A percentile compares a stretch with the other conserved stretches of the same genome.
Conservation (phyloP, 441 rosid genomes). For the Bruguiera hainesii region DNA sequence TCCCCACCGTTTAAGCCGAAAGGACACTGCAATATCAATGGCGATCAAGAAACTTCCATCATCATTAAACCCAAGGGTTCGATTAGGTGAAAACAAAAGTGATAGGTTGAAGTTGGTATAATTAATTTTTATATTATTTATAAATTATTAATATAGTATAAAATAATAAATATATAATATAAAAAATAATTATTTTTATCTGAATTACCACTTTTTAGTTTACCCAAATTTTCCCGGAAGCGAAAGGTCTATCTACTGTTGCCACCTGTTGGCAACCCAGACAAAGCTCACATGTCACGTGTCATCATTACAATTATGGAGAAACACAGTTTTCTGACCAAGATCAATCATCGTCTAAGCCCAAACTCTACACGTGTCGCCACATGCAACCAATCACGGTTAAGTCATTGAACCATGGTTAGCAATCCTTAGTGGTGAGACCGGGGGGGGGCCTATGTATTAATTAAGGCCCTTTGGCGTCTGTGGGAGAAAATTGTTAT, state of each 20-base stretch:
- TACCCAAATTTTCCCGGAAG: no score
- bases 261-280: slow-evolving; percentile 21
- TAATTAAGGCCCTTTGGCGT: background rate
- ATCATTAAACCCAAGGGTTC: no score
- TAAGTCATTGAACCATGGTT: slow-evolving; percentile 3
- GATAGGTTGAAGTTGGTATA: no score
- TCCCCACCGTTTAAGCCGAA: no score
- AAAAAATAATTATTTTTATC: no score
- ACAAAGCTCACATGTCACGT: slow-evolving; percentile 22
- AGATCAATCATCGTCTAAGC: background rate
- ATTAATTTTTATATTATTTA: no score
- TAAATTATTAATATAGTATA: no score
- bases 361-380: slow-evolving; percentile 35
- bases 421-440: background rate
- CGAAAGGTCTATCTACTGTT: background rate
- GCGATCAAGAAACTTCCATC: slow-evolving; percentile 33
- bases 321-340: no score
- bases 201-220: no score
- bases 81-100: no score
- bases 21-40: no score
- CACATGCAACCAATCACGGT: slow-evolving; percentile 18
- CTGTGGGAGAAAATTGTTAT: background rate
- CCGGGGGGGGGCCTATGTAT: background rate
- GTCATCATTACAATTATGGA: slow-evolving; percentile 3
- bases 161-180: no score